A percentile compares a stretch with the other conserved stretches of the same genome.
phyloP scores from a whole-genome alignment of 2,329 filamentous ascomycete genomes.

The Colletotrichum sp. region DNA sequence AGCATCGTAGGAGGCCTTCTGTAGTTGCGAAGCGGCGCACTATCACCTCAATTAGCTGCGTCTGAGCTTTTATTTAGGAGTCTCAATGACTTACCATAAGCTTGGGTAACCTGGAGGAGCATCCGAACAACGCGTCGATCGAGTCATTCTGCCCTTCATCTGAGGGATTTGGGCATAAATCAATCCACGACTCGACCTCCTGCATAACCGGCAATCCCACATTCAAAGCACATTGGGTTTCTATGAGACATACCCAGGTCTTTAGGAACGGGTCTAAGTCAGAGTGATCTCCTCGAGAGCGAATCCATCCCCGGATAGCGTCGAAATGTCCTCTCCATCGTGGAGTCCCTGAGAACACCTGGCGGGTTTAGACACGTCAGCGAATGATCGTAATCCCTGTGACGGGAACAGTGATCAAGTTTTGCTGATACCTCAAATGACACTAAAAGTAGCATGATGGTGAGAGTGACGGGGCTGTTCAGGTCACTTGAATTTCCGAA shows the following conservation, averaged over 20 bases:
- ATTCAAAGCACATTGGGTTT: constrained; percentile 2
- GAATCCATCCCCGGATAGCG: neutral
- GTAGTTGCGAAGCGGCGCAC: neutral
- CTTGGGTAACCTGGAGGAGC: neutral
- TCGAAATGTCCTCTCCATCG: constrained; percentile 1
- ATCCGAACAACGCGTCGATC: neutral
- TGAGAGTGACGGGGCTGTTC: neutral
- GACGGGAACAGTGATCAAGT: neutral
- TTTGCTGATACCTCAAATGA: neutral
- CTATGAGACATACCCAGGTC: neutral
- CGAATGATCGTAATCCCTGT: neutral
- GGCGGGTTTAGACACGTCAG: neutral
- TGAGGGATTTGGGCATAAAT: neutral
- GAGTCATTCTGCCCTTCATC: neutral
- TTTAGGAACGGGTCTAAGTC: neutral
- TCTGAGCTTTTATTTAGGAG: neutral
- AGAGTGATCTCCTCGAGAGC: neutral
- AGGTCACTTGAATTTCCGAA: neutral
- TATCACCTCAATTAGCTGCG: neutral
- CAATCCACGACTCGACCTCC: neutral
- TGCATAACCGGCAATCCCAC: neutral
- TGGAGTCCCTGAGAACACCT: neutral
- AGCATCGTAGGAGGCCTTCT: neutral
- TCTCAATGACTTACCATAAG: neutral
- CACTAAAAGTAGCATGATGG: neutral